Base-by-base conservation (phyloP, 2,329 filamentous ascomycete genomes). In the Fusarium sp. region DNA sequence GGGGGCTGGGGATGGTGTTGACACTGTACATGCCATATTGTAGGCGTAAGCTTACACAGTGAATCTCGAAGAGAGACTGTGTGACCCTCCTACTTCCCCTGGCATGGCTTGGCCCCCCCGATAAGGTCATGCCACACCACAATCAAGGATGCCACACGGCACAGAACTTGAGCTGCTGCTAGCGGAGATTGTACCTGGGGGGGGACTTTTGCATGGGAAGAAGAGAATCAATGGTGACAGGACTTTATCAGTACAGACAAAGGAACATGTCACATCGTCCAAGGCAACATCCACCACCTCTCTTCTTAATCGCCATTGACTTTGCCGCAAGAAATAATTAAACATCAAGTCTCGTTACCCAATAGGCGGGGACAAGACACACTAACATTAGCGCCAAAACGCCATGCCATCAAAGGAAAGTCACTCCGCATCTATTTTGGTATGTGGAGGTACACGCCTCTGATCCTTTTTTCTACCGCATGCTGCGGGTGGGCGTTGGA, bases 111-210 rank as follows among this genome's bases (percentile, higher is more conserved):
- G 72, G 64, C 20, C 71, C n/a, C 27, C 36, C 65, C 72, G 72
- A 74, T 72, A 74, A 74, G 67, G 72, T 62, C 68, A 71, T 70
- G 61, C 57, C 60, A 70, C 38, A 58, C 33, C 67, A 49, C 23
- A 49, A n/a, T n/a, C 23, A 49, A 49, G 42, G 42, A 49, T 49
- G 42, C 23, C 23, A 27, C 42, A 49, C 42, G 42, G 42, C 42
- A 49, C 42, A 49, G 42, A 49, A 49, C 42, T 18, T 27, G 42
- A 27, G 42, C 42, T 16, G 42, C 42, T 49, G 42, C 42, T 49
- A 49, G 42, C 23, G 42, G 42, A 49, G 23, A 27, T 49, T 49
- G 42, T 49, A 49, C 42, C 42, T 16, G 14, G 14, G 23, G 14
- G 23, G 42, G 42, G 1, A 49, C 42, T 49, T 49, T 49, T 49